Conservation (phyloP, 768 basidiomycete genomes). For the Hygrophorus russula region DNA sequence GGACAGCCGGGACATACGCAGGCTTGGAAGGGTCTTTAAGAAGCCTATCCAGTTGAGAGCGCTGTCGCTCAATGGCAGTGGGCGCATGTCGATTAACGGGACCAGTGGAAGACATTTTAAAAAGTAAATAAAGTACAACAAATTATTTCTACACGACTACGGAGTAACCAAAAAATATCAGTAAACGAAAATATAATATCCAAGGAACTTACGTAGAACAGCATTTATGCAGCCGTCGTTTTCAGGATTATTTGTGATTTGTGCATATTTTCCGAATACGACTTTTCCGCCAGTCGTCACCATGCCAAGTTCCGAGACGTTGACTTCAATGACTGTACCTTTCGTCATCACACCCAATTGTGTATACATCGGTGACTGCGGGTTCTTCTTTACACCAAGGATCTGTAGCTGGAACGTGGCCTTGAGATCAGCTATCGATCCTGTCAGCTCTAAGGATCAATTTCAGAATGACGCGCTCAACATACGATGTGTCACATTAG, state of each 20-base stretch:
- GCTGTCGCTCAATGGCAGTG: slow-evolving; percentile 42
- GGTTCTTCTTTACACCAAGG: slow-evolving; percentile 97
- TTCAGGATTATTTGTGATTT: slow-evolving; percentile 91
- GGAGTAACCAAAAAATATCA: no score
- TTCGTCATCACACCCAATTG: slow-evolving; percentile 96
- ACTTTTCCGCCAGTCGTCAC: slow-evolving; percentile 96
- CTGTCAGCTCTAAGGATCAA: slow-evolving; percentile 1
- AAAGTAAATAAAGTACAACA: no score
- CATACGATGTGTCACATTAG: slow-evolving; percentile 97
- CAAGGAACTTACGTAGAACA: slow-evolving; percentile 62
- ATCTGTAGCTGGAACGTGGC: slow-evolving; percentile 99
- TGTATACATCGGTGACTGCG: slow-evolving; percentile 96
- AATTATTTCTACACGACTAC: no score
- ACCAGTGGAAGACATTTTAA: background rate
- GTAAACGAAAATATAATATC: no score
- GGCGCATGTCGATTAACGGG: slow-evolving; percentile 35
- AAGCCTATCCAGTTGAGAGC: slow-evolving; percentile 70
- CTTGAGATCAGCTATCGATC: slow-evolving; percentile 73
- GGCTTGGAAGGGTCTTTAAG: slow-evolving; percentile 84
- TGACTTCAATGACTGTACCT: slow-evolving; percentile 96
- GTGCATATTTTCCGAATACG: slow-evolving; percentile 88
- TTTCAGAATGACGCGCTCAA: slow-evolving; percentile 4
- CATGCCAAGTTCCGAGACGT: slow-evolving; percentile 96
- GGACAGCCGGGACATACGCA: slow-evolving; percentile 66
- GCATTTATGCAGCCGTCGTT: slow-evolving; percentile 96